Evolutionary conservation across 2,329 filamentous ascomycete genomes (phyloP).

Genomic region (Trichophyton schoenleinii): DNA sequence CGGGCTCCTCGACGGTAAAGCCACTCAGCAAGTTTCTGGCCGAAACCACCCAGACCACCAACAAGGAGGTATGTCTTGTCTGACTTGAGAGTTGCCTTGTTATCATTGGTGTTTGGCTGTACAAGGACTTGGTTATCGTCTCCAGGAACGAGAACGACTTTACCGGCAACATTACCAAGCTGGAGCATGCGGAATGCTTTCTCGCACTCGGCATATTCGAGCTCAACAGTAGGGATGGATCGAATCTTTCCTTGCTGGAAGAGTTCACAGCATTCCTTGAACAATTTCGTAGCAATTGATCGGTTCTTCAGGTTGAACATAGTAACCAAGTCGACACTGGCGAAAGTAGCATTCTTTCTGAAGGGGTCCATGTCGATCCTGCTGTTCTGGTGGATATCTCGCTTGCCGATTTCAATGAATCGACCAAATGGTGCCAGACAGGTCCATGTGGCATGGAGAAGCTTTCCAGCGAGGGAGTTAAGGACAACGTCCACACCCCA

Average conservation of each 20-base stretch:
- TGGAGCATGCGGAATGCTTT: conserved; percentile 21
- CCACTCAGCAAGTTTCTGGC: conserved; percentile 15
- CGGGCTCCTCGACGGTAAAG: conserved; percentile 18
- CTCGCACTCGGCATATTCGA: conserved; percentile 12
- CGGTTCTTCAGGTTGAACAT: conserved; percentile 4
- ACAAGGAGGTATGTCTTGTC: conserved; percentile 16
- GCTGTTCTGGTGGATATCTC: conserved; percentile 8
- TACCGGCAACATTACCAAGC: conserved; percentile 18
- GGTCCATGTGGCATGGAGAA: conserved; percentile 9
- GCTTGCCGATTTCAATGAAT: conserved; percentile 22
- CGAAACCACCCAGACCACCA: conserved; percentile 17
- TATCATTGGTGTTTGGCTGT: conserved; percentile 8
- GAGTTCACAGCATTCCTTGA: conserved; percentile 3
- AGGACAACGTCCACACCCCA: conserved; percentile 14
- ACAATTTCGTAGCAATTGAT: conserved; percentile 3
- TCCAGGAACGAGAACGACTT: conserved; percentile 14
- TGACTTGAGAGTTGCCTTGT: conserved; percentile 7
- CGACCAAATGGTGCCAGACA: conserved; percentile 12
- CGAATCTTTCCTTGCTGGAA: conserved; percentile 11
- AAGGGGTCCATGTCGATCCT: conserved; percentile 9
- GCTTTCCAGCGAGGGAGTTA: conserved; percentile 13
- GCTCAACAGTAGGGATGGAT: conserved; percentile 9
- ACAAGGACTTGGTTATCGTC: conserved; percentile 10
- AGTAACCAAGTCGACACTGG: conserved; percentile 12
- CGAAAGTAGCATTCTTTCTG: conserved; percentile 27